Evolutionary conservation across 2,329 filamentous ascomycete species (phyloP).

Genomic region (Dothistroma septosporum): DNA sequence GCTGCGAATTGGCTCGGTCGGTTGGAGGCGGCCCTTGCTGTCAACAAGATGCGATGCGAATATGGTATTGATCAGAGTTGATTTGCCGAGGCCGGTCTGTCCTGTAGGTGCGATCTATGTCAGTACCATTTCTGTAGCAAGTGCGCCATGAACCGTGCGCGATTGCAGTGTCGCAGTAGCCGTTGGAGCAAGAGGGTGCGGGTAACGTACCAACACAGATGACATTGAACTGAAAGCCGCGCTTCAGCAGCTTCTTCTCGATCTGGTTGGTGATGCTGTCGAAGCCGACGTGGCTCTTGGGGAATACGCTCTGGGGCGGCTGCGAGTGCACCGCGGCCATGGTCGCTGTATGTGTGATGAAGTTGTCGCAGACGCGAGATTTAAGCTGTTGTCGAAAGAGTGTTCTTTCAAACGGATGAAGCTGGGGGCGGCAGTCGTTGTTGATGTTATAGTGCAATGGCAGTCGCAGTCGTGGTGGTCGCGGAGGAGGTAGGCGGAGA

Average conservation of each 20-base stretch:
- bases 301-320: conserved; percentile 60
- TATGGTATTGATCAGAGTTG: conserved; percentile 99
- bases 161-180: conserved; percentile 7
- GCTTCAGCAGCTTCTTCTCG: conserved; percentile 98
- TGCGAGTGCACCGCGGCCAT: conserved; percentile 49
- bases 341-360: conserved; percentile 5
- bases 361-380: neutral
- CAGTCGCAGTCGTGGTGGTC: neutral
- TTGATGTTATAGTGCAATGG: conserved; percentile 7
- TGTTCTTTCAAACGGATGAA: conserved; percentile 8
- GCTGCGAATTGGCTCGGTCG: conserved; percentile 87
- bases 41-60: conserved; percentile 99
- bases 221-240: conserved; percentile 99
- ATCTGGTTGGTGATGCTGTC: conserved; percentile 99
- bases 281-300: conserved; percentile 98
- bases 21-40: conserved; percentile 90
- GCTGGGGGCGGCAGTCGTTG: conserved; percentile 1
- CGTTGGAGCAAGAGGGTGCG: neutral
- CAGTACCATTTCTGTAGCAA: neutral
- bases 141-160: neutral
- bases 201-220: conserved; percentile 91
- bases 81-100: conserved; percentile 98
- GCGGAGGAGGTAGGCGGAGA: conserved; percentile 12
- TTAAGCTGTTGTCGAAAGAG: conserved; percentile 1
- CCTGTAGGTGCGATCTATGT: conserved; percentile 52